Percentiles rank a stretch among this genome's conserved stretches.
These are phyloP conservation scores for Termitomyces sp. DNA, from an alignment of 768 basidiomycete genomes.

Conservation along the genomic window DNA sequence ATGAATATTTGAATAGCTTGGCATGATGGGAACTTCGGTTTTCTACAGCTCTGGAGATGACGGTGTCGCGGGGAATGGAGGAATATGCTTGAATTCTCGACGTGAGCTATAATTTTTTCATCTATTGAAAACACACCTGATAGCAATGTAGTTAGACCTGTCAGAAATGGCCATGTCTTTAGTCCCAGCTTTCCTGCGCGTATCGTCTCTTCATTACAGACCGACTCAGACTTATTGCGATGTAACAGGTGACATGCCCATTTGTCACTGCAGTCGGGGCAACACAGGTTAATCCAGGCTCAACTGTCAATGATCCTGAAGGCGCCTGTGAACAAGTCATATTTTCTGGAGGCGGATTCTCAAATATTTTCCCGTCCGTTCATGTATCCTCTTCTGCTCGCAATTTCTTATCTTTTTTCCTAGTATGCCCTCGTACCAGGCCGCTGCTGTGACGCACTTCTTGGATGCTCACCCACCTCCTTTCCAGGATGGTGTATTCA, in stretches of 20 bases:
- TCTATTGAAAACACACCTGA: background rate
- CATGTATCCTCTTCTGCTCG: background rate
- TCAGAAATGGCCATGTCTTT: conserved; percentile 17
- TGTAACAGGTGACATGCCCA: conserved; percentile 34
- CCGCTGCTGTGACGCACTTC: conserved; percentile 32
- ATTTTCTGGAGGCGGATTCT: conserved; percentile 49
- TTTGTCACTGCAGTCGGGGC: conserved; percentile 48
- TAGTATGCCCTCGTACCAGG: conserved; percentile 42
- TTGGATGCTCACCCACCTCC: conserved; percentile 33
- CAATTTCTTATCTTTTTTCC: conserved; percentile 2
- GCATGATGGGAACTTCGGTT: conserved; percentile 54
- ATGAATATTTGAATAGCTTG: conserved; percentile 29
- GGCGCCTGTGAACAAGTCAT: conserved; percentile 41
- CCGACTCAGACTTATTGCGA: background rate
- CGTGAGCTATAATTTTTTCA: conserved; percentile 19
- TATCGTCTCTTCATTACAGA: background rate
- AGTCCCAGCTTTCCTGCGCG: conserved; percentile 21
- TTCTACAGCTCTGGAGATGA: conserved; percentile 55
- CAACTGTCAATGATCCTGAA: conserved; percentile 38
- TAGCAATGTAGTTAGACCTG: conserved; percentile 16
- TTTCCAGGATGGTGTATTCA: conserved; percentile 36
- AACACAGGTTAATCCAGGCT: conserved; percentile 41
- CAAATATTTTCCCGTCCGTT: conserved; percentile 32
- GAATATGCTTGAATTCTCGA: conserved; percentile 35
- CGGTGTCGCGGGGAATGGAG: conserved; percentile 15